phyloP scores from a whole-genome alignment of 306 rosid species.

The Vigna trinervia region DNA sequence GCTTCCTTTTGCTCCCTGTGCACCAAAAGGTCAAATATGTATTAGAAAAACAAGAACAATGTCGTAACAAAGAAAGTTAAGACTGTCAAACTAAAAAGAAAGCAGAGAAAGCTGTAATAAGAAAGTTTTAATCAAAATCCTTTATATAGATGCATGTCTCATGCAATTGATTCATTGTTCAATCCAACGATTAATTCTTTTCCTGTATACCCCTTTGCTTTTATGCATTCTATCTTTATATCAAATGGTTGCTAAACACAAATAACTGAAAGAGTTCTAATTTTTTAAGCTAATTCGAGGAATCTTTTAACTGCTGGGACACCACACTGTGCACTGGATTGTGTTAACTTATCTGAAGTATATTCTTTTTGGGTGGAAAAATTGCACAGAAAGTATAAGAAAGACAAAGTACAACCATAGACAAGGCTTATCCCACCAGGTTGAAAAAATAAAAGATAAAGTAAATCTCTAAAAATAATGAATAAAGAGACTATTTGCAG shows the following conservation, averaged over 20 bases:
- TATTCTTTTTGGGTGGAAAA: not conserved
- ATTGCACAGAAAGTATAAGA: not conserved
- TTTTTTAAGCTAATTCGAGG: slow-evolving; percentile 4
- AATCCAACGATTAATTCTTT: not conserved
- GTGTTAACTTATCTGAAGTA: not conserved
- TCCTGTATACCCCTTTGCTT: slow-evolving; percentile 14
- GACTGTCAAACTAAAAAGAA: not conserved
- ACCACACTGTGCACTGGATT: not conserved
- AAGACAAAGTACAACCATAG: not conserved
- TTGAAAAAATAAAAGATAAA: not conserved
- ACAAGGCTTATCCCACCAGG: not conserved
- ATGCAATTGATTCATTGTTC: not conserved
- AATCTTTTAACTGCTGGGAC: not conserved
- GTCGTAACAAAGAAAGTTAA: slow-evolving; percentile 5
- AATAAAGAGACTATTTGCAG: not conserved
- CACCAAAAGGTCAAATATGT: slow-evolving; percentile 32
- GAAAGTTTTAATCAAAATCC: slow-evolving; percentile 15
- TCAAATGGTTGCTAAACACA: slow-evolving; percentile 2
- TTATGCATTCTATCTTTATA: not conserved
- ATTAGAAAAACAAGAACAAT: slow-evolving; percentile 30
- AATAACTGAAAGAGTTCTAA: not conserved
- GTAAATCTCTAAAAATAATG: not conserved
- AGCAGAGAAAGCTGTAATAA: slow-evolving; percentile 16
- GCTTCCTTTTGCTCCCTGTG: slow-evolving; percentile 78
- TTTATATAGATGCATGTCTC: slow-evolving; percentile 1